Conservation (phyloP, 2,329 filamentous ascomycete species). For the Ceratocystis papillata region DNA sequence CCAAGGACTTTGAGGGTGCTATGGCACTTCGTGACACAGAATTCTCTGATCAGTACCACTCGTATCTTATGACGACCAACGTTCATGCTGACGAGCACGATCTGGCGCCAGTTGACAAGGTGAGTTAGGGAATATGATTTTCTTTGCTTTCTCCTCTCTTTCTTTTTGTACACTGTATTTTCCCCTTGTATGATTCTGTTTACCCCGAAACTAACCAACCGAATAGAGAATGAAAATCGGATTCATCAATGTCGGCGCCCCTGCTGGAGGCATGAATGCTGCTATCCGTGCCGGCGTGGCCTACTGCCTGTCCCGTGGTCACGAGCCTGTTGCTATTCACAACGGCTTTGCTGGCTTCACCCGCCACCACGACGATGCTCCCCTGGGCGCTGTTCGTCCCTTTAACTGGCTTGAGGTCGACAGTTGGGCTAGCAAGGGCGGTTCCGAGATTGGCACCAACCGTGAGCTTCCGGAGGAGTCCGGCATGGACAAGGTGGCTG, state of each 20-base stretch:
- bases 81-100: conserved; percentile 58
- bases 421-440: conserved; percentile 88
- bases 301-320: conserved; percentile 84
- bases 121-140: conserved; percentile 33
- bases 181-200: conserved; percentile 26
- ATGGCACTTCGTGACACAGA: conserved; percentile 86
- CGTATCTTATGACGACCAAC: conserved; percentile 83
- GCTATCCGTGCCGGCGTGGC: conserved; percentile 86
- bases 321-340: conserved; percentile 83
- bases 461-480: conserved; percentile 77
- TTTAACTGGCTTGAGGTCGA: conserved; percentile 93
- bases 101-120: conserved; percentile 56
- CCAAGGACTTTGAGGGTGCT: conserved; percentile 74
- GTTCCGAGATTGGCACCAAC: conserved; percentile 96
- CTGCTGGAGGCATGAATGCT: conserved; percentile 96
- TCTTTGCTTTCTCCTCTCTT: not conserved
- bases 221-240: conserved; percentile 75
- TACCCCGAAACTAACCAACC: not conserved
- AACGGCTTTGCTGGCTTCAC: conserved; percentile 94
- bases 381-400: conserved; percentile 68
- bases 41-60: conserved; percentile 83
- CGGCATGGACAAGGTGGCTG: conserved; percentile 71
- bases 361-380: conserved; percentile 76
- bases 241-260: conserved; percentile 93
- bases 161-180: not conserved